Percentiles rank a stretch among this genome's conserved stretches.
phyloP scores from a whole-genome alignment of 495 filamentous ascomycete species.

The Aspergillus olivimuriae region DNA sequence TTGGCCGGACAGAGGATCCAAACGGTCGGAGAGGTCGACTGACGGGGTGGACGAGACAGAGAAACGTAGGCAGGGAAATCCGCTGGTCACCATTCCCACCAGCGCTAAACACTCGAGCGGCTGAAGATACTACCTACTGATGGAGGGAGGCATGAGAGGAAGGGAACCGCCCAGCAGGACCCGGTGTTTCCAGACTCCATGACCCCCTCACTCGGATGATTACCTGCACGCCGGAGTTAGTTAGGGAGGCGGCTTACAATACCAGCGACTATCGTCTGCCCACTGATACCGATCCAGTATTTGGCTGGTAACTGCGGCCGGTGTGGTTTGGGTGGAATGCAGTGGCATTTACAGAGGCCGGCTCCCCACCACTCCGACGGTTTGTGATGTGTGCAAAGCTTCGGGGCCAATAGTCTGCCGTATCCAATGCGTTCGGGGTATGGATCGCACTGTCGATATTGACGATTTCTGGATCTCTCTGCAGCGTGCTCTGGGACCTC shows the following conservation, averaged over 20 bases:
- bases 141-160: background rate
- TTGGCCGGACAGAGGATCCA: too few species aligned
- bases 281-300: constrained; percentile 14
- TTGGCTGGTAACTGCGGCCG: constrained; percentile 5
- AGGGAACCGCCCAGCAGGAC: constrained; percentile 5
- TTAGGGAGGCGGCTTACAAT: constrained; percentile 8
- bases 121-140: too few species aligned
- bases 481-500: background rate
- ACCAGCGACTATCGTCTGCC: constrained; percentile 4
- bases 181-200: constrained; percentile 13
- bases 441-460: too few species aligned
- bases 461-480: background rate
- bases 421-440: too few species aligned
- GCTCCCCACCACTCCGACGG: background rate
- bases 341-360: constrained; percentile 16
- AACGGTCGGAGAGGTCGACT: too few species aligned
- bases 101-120: too few species aligned
- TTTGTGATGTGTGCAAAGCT: background rate
- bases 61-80: too few species aligned
- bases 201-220: constrained; percentile 6
- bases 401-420: background rate
- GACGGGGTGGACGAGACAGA: too few species aligned
- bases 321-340: constrained; percentile 19
- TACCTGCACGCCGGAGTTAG: background rate
- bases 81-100: too few species aligned